A percentile compares a stretch with the other conserved stretches of the same genome.
phyloP scores from a whole-genome alignment of 2,329 filamentous ascomycete species.

The Orbilia quercus region DNA sequence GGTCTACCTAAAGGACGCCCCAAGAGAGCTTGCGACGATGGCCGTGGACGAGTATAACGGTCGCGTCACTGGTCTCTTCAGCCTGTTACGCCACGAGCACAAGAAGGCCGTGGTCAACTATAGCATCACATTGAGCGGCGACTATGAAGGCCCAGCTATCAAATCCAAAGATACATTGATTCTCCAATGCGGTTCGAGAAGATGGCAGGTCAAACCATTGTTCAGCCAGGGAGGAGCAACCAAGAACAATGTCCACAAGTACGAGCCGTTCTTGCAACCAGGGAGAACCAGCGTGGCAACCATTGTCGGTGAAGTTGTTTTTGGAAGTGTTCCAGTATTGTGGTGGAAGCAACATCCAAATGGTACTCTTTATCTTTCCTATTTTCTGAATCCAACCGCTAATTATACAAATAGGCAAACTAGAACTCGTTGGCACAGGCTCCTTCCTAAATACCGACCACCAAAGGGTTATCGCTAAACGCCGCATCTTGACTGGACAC shows the following conservation, averaged over 20 bases:
- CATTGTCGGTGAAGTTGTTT: constrained; percentile 89
- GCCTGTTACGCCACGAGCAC: constrained; percentile 90
- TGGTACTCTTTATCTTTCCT: constrained; percentile 15
- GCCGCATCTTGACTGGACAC: constrained; percentile 91
- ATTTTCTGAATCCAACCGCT: neutral
- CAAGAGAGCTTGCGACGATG: constrained; percentile 66
- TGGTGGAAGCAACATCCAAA: constrained; percentile 54
- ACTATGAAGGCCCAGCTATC: constrained; percentile 75
- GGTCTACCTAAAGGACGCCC: constrained; percentile 75
- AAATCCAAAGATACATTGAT: constrained; percentile 93
- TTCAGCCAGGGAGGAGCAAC: constrained; percentile 91
- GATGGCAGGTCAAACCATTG: constrained; percentile 87
- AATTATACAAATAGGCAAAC: constrained; percentile 62
- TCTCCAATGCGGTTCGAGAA: constrained; percentile 87
- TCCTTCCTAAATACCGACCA: constrained; percentile 82
- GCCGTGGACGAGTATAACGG: constrained; percentile 66
- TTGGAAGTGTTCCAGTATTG: constrained; percentile 89
- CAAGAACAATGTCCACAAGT: constrained; percentile 93
- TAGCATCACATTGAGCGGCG: constrained; percentile 84
- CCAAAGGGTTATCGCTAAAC: constrained; percentile 86
- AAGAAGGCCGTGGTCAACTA: constrained; percentile 92
- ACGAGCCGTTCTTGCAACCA: constrained; percentile 88
- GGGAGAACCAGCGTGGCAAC: constrained; percentile 88
- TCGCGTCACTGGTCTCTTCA: constrained; percentile 75
- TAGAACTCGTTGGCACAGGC: constrained; percentile 85